Evolutionary conservation across 73 alveolate species (phyloP).

Genomic region (Stentor roeselii): DNA sequence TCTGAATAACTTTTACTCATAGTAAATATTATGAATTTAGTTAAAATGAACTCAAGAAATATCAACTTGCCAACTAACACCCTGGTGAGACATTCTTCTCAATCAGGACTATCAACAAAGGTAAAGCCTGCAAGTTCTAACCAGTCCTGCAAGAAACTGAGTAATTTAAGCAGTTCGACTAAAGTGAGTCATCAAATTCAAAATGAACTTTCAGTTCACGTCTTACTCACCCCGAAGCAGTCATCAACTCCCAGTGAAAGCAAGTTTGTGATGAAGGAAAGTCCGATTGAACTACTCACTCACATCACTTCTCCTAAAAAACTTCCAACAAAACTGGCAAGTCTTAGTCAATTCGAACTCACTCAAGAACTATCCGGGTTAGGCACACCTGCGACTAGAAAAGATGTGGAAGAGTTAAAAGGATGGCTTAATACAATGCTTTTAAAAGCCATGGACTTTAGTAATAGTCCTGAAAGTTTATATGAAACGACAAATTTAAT

Average conservation of each 20-base stretch:
- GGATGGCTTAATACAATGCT: conserved; percentile 15
- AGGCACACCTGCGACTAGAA: conserved; percentile 16
- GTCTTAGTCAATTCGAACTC: neutral
- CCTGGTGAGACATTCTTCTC: neutral
- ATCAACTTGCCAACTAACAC: neutral
- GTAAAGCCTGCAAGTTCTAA: neutral
- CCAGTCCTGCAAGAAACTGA: neutral
- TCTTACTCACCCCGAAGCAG: neutral
- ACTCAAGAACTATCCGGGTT: neutral
- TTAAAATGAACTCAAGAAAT: too few species aligned
- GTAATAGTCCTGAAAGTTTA: neutral
- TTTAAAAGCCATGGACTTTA: neutral
- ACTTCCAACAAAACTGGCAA: neutral
- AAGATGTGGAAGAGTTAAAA: neutral
- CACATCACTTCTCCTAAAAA: neutral
- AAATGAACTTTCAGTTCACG: neutral
- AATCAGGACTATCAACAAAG: too few species aligned
- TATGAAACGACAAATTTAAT: conserved; percentile 22
- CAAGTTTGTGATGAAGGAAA: neutral
- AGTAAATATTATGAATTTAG: neutral
- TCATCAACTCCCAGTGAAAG: neutral
- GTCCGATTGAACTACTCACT: neutral
- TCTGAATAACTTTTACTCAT: neutral
- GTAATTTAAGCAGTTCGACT: neutral
- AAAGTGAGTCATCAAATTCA: neutral